Base-by-base conservation (phyloP, 148 eudicot species). In the Persicaria maculosa region DNA sequence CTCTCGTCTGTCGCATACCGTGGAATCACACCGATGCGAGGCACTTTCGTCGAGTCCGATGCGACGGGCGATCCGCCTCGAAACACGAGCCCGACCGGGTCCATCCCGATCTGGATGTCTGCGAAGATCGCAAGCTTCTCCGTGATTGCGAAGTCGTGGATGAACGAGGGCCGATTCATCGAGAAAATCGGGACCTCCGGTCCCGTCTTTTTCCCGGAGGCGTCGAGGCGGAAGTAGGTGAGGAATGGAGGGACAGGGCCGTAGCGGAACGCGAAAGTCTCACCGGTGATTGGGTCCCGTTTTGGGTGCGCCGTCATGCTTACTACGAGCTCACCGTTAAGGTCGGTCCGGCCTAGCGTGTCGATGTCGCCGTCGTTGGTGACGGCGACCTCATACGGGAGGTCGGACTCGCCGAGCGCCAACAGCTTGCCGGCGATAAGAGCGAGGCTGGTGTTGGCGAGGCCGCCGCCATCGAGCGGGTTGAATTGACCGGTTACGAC, bases 111-210 rank as follows among this genome's bases (percentile, higher is more conserved):
- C 16, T 76, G 79, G 4, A 71, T 78, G 10, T 81, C 84, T 9
- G 77, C 65, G 54, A 81, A 78, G 6, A 81, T 22, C 10, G 74
- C 77, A 44, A 75, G 59, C 6, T 68, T 48, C 72, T 81, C 19
- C 7, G 84, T 81, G 68, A 81, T 72, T 7, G 81, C 79, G 40
- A 81, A 81, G 52, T 81, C 84, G 8, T 81, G 81, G 47, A 78
- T 45, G 69, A 75, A 75, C 16, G 68, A 71, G 4, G 81, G 84
- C 9, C 70, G 57, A 0, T 20, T 47, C 57, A 81, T 19, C 11
- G 81, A 81, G 31, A 20, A 81, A 0, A 81, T 78, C 4, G 81
- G 72, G 7, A 78, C 69, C 6, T 81, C 74, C 1, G 50, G 44
- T 52, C 68, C 36, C 3, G 7, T 7, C 65, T 67, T 81, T 5